phyloP scores from a whole-genome alignment of 192 early-diverging fungal species.

The Linnemannia schmuckeri region DNA sequence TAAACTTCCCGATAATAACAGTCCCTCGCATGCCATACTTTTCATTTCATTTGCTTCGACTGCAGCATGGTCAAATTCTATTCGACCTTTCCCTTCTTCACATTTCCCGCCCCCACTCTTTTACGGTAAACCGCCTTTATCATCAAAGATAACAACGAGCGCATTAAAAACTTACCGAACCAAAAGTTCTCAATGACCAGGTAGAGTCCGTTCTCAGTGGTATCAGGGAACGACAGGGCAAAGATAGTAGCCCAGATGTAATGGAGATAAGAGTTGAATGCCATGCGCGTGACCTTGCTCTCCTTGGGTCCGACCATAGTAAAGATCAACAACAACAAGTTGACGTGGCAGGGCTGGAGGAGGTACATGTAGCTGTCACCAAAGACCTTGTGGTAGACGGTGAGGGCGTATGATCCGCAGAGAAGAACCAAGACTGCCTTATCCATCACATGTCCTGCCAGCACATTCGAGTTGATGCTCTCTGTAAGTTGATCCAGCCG shows the following conservation, averaged over 20 bases:
- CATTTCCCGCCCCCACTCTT: background rate
- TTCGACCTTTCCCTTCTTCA: background rate
- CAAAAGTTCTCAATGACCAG: conserved; percentile 70
- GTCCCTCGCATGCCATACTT: conserved; percentile 7
- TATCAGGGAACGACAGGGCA: conserved; percentile 64
- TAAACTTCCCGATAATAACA: background rate
- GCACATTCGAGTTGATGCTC: conserved; percentile 40
- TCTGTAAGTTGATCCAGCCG: conserved; percentile 47
- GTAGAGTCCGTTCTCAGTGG: conserved; percentile 58
- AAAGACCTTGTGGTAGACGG: conserved; percentile 62
- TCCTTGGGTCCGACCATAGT: conserved; percentile 59
- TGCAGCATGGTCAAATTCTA: background rate
- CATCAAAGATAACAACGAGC: background rate
- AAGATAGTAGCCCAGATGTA: conserved; percentile 68
- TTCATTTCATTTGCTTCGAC: background rate
- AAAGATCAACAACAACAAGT: conserved; percentile 57
- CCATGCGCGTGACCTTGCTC: conserved; percentile 47
- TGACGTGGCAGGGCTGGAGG: conserved; percentile 72
- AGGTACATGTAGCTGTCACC: conserved; percentile 62
- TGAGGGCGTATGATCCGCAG: conserved; percentile 62
- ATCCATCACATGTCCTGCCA: conserved; percentile 50
- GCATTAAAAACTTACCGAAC: conserved; percentile 44
- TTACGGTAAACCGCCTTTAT: background rate
- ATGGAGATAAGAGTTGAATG: conserved; percentile 68
- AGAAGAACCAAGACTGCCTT: conserved; percentile 52